Base-by-base conservation (phyloP, 2,329 filamentous ascomycete species). In the Pseudogymnoascus sp. region DNA sequence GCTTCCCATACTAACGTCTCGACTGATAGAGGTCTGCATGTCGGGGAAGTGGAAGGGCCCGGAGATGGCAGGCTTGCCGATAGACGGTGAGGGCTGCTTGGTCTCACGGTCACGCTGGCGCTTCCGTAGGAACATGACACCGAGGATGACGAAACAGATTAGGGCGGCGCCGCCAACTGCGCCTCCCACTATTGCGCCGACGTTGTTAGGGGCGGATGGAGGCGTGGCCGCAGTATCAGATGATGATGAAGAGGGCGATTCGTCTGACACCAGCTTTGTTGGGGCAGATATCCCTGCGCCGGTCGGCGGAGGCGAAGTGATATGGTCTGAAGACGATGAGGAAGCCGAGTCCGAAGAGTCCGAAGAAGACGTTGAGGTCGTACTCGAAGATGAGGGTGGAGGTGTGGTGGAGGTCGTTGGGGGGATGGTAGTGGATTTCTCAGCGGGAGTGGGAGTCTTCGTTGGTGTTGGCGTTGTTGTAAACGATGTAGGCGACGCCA, bases 101-200 rank as follows among this genome's bases (percentile, higher is more conserved):
- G 40, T 16, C 16, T 42, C 16, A 12, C 40, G 40, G 16, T 42
- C 40, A 18, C 46, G 38, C 56, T 63, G 62, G 34, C 64, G 50
- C 62, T 63, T 67, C 31, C 64, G 63, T 11, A 66, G 36, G 56
- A 65, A 64, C 28, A 67, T 61, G 14, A 46, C 28, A 10, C 59
- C 66, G 60, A 67, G 59, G 12, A 65, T 42, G 21, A 66, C 62
- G 18, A 65, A 64, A 31, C 21, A 25, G n/a, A 65, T 56, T 14
- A 65, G 38, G 12, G 59, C 64, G 18, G 62, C n/a, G 23, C 64
- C 64, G 10, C 64, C 64, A 21, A 62, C 21, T 16, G 44, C 44
- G 4, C 61, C 61, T 4, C 61, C 61, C 7, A 65, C 46, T 11
- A 65, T 60, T 3, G 63, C 63, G 11, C 63, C 63, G 18, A 64